Conservation (phyloP, 768 basidiomycete species). For the Leccinellum albellum region DNA sequence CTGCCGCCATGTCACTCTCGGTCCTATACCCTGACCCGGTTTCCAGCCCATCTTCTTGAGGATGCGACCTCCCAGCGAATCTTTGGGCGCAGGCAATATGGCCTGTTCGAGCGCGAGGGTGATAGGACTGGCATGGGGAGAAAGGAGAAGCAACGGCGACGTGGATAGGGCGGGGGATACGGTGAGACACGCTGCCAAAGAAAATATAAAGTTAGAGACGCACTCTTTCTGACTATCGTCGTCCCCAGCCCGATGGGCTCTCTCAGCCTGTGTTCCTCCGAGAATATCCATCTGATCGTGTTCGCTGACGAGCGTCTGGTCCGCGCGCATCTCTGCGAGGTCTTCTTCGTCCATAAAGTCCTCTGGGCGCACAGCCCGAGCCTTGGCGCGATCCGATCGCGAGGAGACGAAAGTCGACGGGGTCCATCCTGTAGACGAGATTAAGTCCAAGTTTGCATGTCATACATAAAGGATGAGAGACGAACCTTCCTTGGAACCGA, state of each 20-base stretch:
- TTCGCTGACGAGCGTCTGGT: constrained; percentile 70
- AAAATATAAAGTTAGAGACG: not conserved
- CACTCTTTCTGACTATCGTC: constrained; percentile 43
- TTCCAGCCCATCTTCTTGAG: constrained; percentile 97
- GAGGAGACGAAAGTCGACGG: constrained; percentile 93
- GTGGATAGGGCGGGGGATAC: not conserved
- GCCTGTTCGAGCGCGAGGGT: constrained; percentile 58
- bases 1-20: constrained; percentile 74
- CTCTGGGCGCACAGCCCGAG: constrained; percentile 61
- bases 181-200: not conserved
- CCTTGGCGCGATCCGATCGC: constrained; percentile 65
- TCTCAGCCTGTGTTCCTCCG: constrained; percentile 52
- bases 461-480: not conserved
- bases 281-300: constrained; percentile 73
- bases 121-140: constrained; percentile 47
- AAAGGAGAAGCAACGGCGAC: not conserved
- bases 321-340: constrained; percentile 74
- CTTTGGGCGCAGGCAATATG: constrained; percentile 68
- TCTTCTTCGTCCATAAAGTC: constrained; percentile 99
- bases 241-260: constrained; percentile 27
- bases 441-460: not conserved
- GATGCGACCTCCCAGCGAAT: constrained; percentile 80
- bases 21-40: constrained; percentile 89
- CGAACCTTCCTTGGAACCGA: constrained; percentile 92
- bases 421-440: constrained; percentile 75